phyloP scores from a whole-genome alignment of 2,329 filamentous ascomycete species.

The Huntiella bhutanensis region DNA sequence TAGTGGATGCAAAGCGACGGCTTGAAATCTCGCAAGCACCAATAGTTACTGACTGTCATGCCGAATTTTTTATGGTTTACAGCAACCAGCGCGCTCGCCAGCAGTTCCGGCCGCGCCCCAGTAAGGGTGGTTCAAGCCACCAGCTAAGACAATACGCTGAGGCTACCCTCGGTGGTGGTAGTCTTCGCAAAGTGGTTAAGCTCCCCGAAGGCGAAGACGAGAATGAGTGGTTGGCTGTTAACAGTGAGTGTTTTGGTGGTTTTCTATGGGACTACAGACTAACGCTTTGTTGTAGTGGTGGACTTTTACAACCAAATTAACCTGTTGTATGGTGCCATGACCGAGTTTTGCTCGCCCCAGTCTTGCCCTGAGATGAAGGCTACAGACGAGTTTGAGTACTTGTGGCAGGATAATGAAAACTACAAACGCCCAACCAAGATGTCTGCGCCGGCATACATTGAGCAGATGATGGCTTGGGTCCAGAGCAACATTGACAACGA shows the following conservation, averaged over 20 bases:
- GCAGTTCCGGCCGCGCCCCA: slow-evolving; percentile 77
- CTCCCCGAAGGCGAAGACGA: slow-evolving; percentile 92
- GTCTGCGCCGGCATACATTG: slow-evolving; percentile 91
- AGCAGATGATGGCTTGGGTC: slow-evolving; percentile 94
- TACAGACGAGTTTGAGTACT: slow-evolving; percentile 99
- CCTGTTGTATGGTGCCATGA: slow-evolving; percentile 93
- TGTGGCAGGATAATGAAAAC: slow-evolving; percentile 91
- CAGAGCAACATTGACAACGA: slow-evolving; percentile 93
- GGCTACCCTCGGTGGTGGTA: slow-evolving; percentile 85
- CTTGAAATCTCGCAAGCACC: not conserved
- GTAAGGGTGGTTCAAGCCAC: slow-evolving; percentile 74
- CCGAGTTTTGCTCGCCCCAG: slow-evolving; percentile 94
- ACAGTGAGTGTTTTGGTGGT: slow-evolving; percentile 41
- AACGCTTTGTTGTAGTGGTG: slow-evolving; percentile 48
- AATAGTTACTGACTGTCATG: slow-evolving; percentile 4
- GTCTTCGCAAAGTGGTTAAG: slow-evolving; percentile 88
- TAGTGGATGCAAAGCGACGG: slow-evolving; percentile 1
- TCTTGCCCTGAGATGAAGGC: slow-evolving; percentile 99
- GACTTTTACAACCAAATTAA: slow-evolving; percentile 99
- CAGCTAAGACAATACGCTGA: slow-evolving; percentile 96
- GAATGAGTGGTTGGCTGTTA: slow-evolving; percentile 96
- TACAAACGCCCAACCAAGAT: slow-evolving; percentile 97
- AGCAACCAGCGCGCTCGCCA: slow-evolving; percentile 78
- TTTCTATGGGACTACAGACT: not conserved
- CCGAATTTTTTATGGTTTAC: slow-evolving; percentile 7